Base-by-base conservation (phyloP, 2,329 filamentous ascomycete species). In the Macrophomina pseudophaseolina region DNA sequence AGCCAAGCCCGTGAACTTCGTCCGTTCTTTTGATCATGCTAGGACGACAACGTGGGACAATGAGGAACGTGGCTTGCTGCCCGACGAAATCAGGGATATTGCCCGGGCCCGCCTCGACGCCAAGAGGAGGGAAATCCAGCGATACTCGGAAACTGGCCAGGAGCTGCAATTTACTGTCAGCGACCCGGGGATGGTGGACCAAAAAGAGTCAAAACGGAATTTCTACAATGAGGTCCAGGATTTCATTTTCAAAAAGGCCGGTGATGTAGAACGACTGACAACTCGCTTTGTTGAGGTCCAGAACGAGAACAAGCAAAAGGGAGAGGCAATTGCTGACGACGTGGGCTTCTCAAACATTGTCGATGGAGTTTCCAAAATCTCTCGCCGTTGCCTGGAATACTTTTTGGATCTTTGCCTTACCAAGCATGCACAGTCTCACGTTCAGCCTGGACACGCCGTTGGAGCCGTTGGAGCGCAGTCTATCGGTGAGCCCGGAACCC, bases 381-480 rank as follows among this genome's bases (percentile, higher is more conserved):
- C 95, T 0, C 80, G 87, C 49, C 85, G 82, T 1, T 94, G 93
- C 0, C 82, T 98, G 16, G 82, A 85, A 51, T 83, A 86, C 1
- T 99, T 98, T 78, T 89, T 99, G 72, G 83, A 85, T 33, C 84
- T 94, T 44, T 98, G 94, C 75, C 82, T 98, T 59, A 87, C 89
- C 72, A 98, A 98, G 78, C 97, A 97, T 79, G 90, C 93, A 71
- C 92, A 90, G 77, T 94, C 94, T 0, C 92, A 93, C 70, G 92
- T 97, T 23, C 94, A 99, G 76, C 94, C 95, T 12, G 95, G 95
- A 2, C 94, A 98, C 75, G 94, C 95, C 5, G 95, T 99, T 0
- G 95, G 95, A 69, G 95, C 95, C 16, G 93, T 98, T 44, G 95
- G 95, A 70, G 95, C 95, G 1, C 95, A 99, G 79, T 98, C 94